These are phyloP conservation scores for Colletotrichum aenigma DNA, from an alignment of 2,329 filamentous ascomycete species.

Conservation along the genomic window DNA sequence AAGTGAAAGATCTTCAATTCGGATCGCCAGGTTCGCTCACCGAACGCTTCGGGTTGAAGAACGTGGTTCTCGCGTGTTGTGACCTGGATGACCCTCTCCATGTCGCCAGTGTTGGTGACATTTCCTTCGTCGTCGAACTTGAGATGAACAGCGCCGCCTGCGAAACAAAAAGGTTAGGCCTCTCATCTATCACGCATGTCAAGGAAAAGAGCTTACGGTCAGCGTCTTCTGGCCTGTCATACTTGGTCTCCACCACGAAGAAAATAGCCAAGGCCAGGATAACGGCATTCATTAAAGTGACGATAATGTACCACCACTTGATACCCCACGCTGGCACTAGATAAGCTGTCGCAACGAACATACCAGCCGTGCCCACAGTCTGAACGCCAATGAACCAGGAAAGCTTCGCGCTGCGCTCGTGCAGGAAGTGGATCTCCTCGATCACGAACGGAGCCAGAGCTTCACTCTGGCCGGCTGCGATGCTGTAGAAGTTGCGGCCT, in stretches of 20 bases:
- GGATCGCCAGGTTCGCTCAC: conserved; percentile 21
- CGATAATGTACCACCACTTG: conserved; percentile 26
- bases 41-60: conserved; percentile 7
- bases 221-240: conserved; percentile 10
- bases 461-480: conserved; percentile 36
- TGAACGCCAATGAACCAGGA: conserved; percentile 23
- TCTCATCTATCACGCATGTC: no score
- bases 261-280: conserved; percentile 13
- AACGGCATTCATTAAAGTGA: conserved; percentile 20
- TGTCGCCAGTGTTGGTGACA: neutral
- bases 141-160: neutral
- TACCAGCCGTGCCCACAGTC: conserved; percentile 7
- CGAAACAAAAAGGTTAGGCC: no score
- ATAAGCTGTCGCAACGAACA: conserved; percentile 24
- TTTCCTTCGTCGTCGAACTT: neutral
- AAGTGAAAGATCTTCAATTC: conserved; percentile 25
- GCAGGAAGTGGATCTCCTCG: conserved; percentile 27
- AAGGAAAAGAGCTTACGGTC: neutral
- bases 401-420: conserved; percentile 21
- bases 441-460: conserved; percentile 26
- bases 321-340: conserved; percentile 19
- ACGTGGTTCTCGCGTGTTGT: conserved; percentile 8
- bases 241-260: conserved; percentile 24
- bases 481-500: conserved; percentile 29
- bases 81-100: neutral